A percentile compares a stretch with the other conserved stretches of the same genome.
Evolutionary conservation across 2,329 filamentous ascomycete genomes (phyloP).

Genomic region (Aspergillus eucalypticola): DNA sequence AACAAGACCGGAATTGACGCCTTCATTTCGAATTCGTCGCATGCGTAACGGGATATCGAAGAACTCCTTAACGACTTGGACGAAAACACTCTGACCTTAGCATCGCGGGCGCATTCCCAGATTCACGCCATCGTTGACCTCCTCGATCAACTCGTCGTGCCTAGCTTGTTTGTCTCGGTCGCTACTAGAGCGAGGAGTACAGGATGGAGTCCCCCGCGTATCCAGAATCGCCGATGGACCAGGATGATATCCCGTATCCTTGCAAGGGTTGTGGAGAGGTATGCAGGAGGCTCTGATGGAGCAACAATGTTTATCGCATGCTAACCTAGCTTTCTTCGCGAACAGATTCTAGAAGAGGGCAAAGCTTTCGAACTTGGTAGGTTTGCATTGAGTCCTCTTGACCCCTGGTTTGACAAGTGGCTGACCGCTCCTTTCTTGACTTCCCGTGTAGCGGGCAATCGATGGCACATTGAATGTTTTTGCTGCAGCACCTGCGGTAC

Average conservation of each 20-base stretch:
- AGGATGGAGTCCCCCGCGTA: constrained; percentile 58
- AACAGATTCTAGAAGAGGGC: constrained; percentile 92
- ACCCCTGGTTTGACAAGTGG: constrained; percentile 15
- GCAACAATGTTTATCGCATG: background rate
- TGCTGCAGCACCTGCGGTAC: constrained; percentile 94
- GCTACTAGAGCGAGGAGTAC: constrained; percentile 4
- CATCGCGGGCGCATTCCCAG: constrained; percentile 13
- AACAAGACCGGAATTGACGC: constrained; percentile 3
- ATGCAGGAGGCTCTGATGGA: constrained; percentile 26
- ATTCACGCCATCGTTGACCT: background rate
- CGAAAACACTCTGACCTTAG: constrained; percentile 13
- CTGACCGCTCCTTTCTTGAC: constrained; percentile 27
- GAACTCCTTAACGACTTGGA: constrained; percentile 10
- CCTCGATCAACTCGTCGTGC: background rate
- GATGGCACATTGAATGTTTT: constrained; percentile 99
- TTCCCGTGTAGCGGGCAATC: constrained; percentile 71
- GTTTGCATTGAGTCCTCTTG: constrained; percentile 25
- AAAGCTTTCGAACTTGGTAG: constrained; percentile 96
- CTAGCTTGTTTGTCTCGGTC: background rate
- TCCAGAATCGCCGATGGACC: constrained; percentile 66
- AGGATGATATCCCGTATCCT: constrained; percentile 76
- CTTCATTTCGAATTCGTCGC: constrained; percentile 4
- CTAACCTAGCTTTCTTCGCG: constrained; percentile 12
- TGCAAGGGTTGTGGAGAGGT: constrained; percentile 95
- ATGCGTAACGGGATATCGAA: constrained; percentile 14